A percentile compares a stretch with the other conserved stretches of the same genome.
Evolutionary conservation across 805 yeast genomes (phyloP).

Genomic region (Naumovozyma baii): DNA sequence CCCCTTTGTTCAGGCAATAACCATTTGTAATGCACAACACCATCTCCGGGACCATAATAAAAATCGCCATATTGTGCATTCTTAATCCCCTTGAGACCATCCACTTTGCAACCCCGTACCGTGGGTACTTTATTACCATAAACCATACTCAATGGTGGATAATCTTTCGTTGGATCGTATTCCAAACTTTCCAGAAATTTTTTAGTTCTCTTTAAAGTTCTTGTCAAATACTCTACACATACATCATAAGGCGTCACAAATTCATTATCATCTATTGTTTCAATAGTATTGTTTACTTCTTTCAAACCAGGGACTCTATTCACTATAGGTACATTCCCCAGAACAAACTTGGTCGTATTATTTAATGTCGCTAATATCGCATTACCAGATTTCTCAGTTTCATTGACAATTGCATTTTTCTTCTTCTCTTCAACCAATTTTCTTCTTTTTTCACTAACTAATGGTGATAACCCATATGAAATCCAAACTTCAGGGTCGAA

Average conservation of each 20-base stretch:
- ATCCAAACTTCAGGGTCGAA: slow-evolving; percentile 78
- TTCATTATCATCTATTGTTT: slow-evolving; percentile 9
- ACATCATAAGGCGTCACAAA: slow-evolving; percentile 36
- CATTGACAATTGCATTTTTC: slow-evolving; percentile 3
- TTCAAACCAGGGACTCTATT: slow-evolving; percentile 4
- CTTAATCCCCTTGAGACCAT: slow-evolving; percentile 49
- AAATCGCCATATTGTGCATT: slow-evolving; percentile 69
- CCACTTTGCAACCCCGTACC: slow-evolving; percentile 67
- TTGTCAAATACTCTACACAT: slow-evolving; percentile 52
- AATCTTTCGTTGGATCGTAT: slow-evolving; percentile 41
- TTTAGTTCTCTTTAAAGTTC: slow-evolving; percentile 53
- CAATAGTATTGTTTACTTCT: slow-evolving; percentile 2
- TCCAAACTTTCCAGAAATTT: slow-evolving; percentile 47
- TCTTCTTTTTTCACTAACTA: slow-evolving; percentile 38
- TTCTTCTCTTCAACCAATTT: slow-evolving; percentile 5
- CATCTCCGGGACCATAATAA: slow-evolving; percentile 86
- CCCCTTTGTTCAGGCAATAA: slow-evolving; percentile 70
- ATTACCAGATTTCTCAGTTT: not conserved
- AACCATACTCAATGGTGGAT: slow-evolving; percentile 79
- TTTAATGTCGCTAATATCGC: slow-evolving; percentile 2
- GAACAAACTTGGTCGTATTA: slow-evolving; percentile 6
- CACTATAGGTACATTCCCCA: slow-evolving; percentile 8
- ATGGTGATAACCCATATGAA: slow-evolving; percentile 62
- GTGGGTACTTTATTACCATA: slow-evolving; percentile 81
- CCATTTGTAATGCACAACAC: slow-evolving; percentile 79